Base-by-base conservation (phyloP, 148 eudicot species). In the Heliosperma pusillum region DNA sequence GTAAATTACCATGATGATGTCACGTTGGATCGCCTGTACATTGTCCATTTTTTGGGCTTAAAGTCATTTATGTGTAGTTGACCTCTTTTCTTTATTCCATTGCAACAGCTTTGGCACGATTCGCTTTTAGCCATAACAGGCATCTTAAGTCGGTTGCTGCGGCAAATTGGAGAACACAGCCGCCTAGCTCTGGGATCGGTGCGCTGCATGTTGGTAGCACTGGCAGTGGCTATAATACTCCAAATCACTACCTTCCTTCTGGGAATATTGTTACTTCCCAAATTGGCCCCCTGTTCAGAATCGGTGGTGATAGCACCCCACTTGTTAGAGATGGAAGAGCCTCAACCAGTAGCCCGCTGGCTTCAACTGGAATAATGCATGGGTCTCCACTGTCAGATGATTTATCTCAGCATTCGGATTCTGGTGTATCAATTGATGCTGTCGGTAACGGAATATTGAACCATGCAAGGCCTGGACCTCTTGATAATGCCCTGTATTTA, bases 351-450 rank as follows among this genome's bases (percentile, higher is more conserved):
- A 95, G 89, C 81, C 98, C 96, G 42, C 88, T 90, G 72, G 86
- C 91, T 61, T 70, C 86, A 60, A 71, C 98, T 69, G 96, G 93
- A 73, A 79, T 92, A 36, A 82, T 92, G 92, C 93, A 92, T 76
- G 97, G 97, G 42, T 95, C 98, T 83, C 98, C 97, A 42, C 74
- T 87, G 15, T 95, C 97, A 10, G 97, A 95, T 82, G 96, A 95
- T 81, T 91, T 90, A 55, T 90, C 92, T 65, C 98, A 86, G 71
- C 97, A 85, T 88, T 91, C 98, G 58, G 97, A 94, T 83, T 86
- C 98, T 70, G 98, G 93, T 73, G 82, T 82, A 65, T 76, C 87
- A 40, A 78, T 75, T 78, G 97, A 86, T 66, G 75, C 78, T 58
- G 76, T 72, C 22, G 83, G 87, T 81, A 88, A 90, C 81, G 98